Evolutionary conservation across 2,329 filamentous ascomycete genomes (phyloP).

Genomic region (Cercospora zeae-maydis): DNA sequence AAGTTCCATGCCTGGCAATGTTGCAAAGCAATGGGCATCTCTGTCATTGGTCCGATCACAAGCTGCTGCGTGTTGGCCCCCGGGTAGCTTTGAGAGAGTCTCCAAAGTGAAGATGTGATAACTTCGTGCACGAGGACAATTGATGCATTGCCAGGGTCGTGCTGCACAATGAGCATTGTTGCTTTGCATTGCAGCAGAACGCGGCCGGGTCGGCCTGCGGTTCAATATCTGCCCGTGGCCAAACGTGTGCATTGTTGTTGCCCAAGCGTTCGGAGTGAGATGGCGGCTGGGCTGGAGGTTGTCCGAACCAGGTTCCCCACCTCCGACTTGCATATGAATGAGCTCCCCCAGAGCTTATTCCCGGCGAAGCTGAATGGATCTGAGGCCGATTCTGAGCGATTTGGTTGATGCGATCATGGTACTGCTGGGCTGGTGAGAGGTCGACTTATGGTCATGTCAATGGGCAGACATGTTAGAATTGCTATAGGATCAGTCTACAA

Average conservation of each 20-base stretch:
- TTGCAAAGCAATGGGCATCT: neutral
- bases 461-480: neutral
- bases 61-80: neutral
- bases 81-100: neutral
- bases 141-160: too few relatives aligned
- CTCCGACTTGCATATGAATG: neutral
- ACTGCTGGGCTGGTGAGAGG: neutral
- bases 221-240: too few relatives aligned
- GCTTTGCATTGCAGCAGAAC: too few relatives aligned
- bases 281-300: neutral
- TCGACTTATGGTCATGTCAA: neutral
- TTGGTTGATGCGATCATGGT: neutral
- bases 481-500: neutral
- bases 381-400: neutral
- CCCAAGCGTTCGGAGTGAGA: too few relatives aligned
- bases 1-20: neutral
- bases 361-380: neutral
- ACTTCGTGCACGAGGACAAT: too few relatives aligned
- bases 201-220: too few relatives aligned
- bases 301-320: neutral
- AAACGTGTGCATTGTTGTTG: too few relatives aligned
- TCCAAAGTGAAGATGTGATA: neutral
- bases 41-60: neutral
- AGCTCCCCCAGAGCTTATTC: neutral
- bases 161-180: too few relatives aligned